Conservation (phyloP, 768 basidiomycete genomes). For the Sistotremastrum suecicum region DNA sequence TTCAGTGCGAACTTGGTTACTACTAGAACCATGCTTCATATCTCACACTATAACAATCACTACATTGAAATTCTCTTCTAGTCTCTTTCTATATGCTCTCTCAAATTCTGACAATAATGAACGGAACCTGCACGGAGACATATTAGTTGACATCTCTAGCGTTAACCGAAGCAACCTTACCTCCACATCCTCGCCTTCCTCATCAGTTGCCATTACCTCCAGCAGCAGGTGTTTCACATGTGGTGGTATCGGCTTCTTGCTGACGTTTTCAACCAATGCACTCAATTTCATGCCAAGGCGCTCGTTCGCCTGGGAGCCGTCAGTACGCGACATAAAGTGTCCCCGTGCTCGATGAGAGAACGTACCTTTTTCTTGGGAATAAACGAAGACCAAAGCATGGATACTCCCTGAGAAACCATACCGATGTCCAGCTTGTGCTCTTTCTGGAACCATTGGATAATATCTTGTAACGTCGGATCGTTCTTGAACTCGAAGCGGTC, state of each 20-base stretch:
- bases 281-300: slow-evolving; percentile 82
- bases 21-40: no score
- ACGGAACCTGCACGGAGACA: slow-evolving; percentile 45
- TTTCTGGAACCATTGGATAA: slow-evolving; percentile 71
- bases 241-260: slow-evolving; percentile 83
- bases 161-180: slow-evolving; percentile 23
- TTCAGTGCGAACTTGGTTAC: no score
- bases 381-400: slow-evolving; percentile 96
- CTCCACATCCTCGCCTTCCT: slow-evolving; percentile 91
- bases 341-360: slow-evolving; percentile 3
- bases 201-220: slow-evolving; percentile 90
- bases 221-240: slow-evolving; percentile 77
- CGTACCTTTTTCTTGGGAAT: slow-evolving; percentile 84
- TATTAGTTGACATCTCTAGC: slow-evolving; percentile 2
- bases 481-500: slow-evolving; percentile 89
- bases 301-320: slow-evolving; percentile 58
- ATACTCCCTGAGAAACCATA: slow-evolving; percentile 96
- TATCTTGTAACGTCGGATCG: slow-evolving; percentile 77
- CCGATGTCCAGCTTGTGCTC: slow-evolving; percentile 77
- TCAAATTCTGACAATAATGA: slow-evolving; percentile 62
- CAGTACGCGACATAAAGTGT: background rate
- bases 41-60: no score
- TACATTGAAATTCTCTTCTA: no score
- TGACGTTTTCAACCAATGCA: slow-evolving; percentile 82
- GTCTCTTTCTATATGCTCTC: background rate